phyloP scores from a whole-genome alignment of 805 yeast species.

The Kazachstania africana region DNA sequence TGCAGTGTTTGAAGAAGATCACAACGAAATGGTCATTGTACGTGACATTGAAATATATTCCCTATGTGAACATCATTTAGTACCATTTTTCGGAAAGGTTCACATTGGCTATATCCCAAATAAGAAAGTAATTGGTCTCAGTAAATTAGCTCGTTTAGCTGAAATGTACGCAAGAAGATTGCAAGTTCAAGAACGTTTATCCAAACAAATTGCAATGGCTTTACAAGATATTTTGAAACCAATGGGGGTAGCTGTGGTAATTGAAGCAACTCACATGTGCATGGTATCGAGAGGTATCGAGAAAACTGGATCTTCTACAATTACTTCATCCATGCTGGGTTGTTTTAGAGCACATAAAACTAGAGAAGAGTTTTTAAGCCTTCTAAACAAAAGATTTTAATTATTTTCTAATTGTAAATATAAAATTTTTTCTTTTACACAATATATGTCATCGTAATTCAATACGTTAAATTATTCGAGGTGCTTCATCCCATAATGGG shows the following conservation, averaged over 20 bases:
- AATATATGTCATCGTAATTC: background rate
- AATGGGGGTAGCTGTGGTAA: slow-evolving; percentile 95
- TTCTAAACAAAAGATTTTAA: slow-evolving; percentile 43
- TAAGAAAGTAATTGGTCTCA: slow-evolving; percentile 81
- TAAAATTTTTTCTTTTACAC: background rate
- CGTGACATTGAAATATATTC: slow-evolving; percentile 88
- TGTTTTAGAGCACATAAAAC: slow-evolving; percentile 93
- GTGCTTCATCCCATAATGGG: slow-evolving; percentile 23
- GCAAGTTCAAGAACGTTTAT: slow-evolving; percentile 95
- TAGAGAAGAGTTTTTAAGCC: slow-evolving; percentile 85
- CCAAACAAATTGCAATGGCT: slow-evolving; percentile 97
- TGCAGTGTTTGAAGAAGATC: slow-evolving; percentile 96
- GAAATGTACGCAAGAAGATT: slow-evolving; percentile 93
- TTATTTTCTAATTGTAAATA: background rate
- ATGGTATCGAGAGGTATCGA: slow-evolving; percentile 98
- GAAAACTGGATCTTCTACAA: slow-evolving; percentile 85
- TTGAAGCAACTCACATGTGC: slow-evolving; percentile 97
- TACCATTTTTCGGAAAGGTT: slow-evolving; percentile 93
- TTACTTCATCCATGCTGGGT: slow-evolving; percentile 95
- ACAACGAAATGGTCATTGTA: slow-evolving; percentile 97
- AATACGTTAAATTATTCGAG: slow-evolving; percentile 1
- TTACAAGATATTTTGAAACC: slow-evolving; percentile 83
- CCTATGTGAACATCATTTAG: slow-evolving; percentile 94
- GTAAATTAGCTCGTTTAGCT: slow-evolving; percentile 88
- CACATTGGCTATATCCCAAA: slow-evolving; percentile 98